These are phyloP conservation scores for Umbelopsis ramanniana DNA, from an alignment of 192 early-diverging fungal species.

Conservation along the genomic window DNA sequence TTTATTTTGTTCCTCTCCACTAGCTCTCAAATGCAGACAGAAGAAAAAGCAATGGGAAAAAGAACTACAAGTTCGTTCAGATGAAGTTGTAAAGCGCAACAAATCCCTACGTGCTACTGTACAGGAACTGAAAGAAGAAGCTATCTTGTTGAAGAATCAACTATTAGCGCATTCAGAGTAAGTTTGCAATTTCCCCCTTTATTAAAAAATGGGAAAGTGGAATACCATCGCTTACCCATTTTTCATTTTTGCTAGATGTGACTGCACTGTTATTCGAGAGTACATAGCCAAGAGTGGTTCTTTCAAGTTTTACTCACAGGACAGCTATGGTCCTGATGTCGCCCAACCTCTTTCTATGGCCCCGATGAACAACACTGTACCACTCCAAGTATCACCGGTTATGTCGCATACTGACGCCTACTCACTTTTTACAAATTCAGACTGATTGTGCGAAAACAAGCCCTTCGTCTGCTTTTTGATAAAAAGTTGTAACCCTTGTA, in stretches of 20 bases:
- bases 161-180: slow-evolving; percentile 25
- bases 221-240: too few species aligned
- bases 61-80: slow-evolving; percentile 44
- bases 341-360: too few species aligned
- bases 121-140: slow-evolving; percentile 46
- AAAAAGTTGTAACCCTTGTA: background rate
- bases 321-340: background rate
- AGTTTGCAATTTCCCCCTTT: background rate
- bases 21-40: slow-evolving; percentile 62
- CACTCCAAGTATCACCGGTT: background rate
- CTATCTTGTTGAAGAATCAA: slow-evolving; percentile 22
- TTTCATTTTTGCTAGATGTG: background rate
- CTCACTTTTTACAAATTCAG: background rate
- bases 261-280: background rate
- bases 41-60: slow-evolving; percentile 60
- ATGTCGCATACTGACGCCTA: background rate
- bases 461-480: background rate
- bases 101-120: slow-evolving; percentile 34
- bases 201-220: background rate
- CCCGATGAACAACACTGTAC: too few species aligned
- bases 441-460: background rate
- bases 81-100: slow-evolving; percentile 39
- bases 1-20: too few species aligned
- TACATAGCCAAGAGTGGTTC: background rate
- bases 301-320: background rate